These are phyloP conservation scores for Meripilus lineatus DNA, from an alignment of 1,284 basidiomycete genomes.

Conservation along the genomic window DNA sequence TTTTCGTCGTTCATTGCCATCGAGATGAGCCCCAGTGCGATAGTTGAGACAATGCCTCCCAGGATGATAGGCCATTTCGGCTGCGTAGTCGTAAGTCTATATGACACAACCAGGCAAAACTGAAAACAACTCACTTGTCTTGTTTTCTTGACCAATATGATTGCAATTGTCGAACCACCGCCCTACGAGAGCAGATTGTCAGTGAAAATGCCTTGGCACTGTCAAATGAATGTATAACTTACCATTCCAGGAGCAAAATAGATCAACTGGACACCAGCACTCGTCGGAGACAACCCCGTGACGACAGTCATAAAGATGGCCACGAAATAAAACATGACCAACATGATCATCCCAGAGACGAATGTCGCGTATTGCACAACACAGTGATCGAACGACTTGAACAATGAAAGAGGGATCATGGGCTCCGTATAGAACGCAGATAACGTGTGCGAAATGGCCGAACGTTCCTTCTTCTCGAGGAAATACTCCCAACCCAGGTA, in stretches of 20 bases:
- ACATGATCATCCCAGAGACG: conserved; percentile 42
- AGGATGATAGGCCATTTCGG: conserved; percentile 38
- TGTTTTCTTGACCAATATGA: conserved; percentile 24
- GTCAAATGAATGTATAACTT: conserved; percentile 12
- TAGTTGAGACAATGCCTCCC: conserved; percentile 31
- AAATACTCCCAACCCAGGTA: conserved; percentile 38
- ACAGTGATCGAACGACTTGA: conserved; percentile 34
- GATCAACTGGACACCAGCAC: conserved; percentile 41
- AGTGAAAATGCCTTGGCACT: neutral
- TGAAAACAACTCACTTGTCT: conserved; percentile 13
- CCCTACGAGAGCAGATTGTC: conserved; percentile 20
- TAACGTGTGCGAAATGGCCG: conserved; percentile 15
- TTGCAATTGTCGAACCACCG: conserved; percentile 25
- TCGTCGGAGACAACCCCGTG: conserved; percentile 29
- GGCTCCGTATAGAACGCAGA: conserved; percentile 28
- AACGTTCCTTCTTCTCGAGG: conserved; percentile 26
- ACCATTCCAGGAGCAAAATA: conserved; percentile 46
- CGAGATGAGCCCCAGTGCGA: conserved; percentile 39
- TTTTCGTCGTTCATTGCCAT: conserved; percentile 35
- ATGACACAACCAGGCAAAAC: neutral
- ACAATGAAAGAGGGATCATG: conserved; percentile 38
- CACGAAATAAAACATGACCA: conserved; percentile 50
- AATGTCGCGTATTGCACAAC: conserved; percentile 34
- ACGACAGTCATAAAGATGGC: conserved; percentile 46
- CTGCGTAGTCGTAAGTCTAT: conserved; percentile 17